A percentile compares a stretch with the other conserved stretches of the same genome.
Evolutionary conservation across 805 yeast species (phyloP).

Genomic region (Saccharomyces mikatae): DNA sequence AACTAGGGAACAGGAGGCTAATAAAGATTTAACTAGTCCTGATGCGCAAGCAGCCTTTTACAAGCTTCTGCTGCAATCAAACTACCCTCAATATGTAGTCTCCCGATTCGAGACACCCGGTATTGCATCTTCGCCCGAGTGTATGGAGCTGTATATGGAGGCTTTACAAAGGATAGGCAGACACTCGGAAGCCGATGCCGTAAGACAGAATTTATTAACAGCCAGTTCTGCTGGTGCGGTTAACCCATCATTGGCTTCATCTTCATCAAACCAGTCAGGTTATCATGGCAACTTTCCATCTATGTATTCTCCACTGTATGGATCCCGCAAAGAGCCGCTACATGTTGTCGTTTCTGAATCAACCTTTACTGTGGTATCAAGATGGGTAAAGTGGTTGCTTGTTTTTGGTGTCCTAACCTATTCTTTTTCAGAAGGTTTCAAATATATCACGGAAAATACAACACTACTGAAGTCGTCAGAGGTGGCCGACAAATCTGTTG

Average conservation of each 20-base stretch:
- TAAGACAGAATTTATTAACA: slow-evolving; percentile 41
- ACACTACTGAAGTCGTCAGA: slow-evolving; percentile 55
- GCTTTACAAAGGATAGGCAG: slow-evolving; percentile 77
- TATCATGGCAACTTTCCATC: slow-evolving; percentile 24
- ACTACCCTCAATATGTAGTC: slow-evolving; percentile 95
- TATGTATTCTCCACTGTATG: slow-evolving; percentile 35
- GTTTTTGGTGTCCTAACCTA: slow-evolving; percentile 75
- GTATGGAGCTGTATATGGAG: slow-evolving; percentile 69
- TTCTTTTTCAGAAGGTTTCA: slow-evolving; percentile 71
- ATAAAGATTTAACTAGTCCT: slow-evolving; percentile 61
- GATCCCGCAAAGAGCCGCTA: slow-evolving; percentile 72
- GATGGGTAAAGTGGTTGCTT: slow-evolving; percentile 83
- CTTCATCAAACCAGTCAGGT: slow-evolving; percentile 15
- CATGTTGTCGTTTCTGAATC: slow-evolving; percentile 92
- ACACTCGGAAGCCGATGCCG: slow-evolving; percentile 65
- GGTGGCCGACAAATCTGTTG: slow-evolving; percentile 69
- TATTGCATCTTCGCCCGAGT: slow-evolving; percentile 73
- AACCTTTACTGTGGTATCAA: slow-evolving; percentile 64
- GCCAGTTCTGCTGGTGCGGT: slow-evolving; percentile 30
- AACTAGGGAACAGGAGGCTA: slow-evolving; percentile 77
- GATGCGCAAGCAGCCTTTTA: slow-evolving; percentile 77
- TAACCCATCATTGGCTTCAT: slow-evolving; percentile 26
- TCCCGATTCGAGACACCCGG: slow-evolving; percentile 90
- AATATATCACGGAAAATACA: slow-evolving; percentile 75
- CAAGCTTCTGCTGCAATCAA: slow-evolving; percentile 59